Conservation (phyloP, 768 basidiomycete species). For the Leucocoprinus sp. region DNA sequence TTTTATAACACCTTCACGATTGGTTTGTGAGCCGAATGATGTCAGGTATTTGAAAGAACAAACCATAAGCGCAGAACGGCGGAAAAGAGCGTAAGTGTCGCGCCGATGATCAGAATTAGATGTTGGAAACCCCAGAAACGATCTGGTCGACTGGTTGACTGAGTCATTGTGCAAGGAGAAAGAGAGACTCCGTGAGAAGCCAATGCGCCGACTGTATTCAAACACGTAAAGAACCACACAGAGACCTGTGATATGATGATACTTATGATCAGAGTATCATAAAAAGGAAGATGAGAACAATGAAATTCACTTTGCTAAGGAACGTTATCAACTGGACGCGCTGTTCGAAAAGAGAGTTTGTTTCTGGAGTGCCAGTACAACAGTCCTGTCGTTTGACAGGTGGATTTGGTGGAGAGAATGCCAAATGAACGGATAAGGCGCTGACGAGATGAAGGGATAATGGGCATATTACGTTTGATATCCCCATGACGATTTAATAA, state of each 20-base stretch:
- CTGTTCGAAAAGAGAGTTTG: slow-evolving; percentile 26
- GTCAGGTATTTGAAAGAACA: neutral
- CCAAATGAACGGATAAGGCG: slow-evolving; percentile 26
- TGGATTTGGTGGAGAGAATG: slow-evolving; percentile 31
- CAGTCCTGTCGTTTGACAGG: slow-evolving; percentile 27
- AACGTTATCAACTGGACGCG: slow-evolving; percentile 29
- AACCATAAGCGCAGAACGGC: slow-evolving; percentile 25
- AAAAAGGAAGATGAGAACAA: slow-evolving; percentile 3
- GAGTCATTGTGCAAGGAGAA: neutral
- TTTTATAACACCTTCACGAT: slow-evolving; percentile 27
- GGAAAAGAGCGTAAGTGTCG: slow-evolving; percentile 18
- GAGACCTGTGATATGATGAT: slow-evolving; percentile 11
- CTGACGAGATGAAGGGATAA: slow-evolving; percentile 16
- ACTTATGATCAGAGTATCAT: slow-evolving; percentile 17
- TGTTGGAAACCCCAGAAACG: neutral
- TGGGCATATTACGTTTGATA: slow-evolving; percentile 3
- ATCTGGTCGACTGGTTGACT: neutral
- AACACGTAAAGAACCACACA: slow-evolving; percentile 7
- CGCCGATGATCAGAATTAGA: slow-evolving; percentile 17
- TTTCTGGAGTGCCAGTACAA: slow-evolving; percentile 17
- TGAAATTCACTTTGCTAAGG: slow-evolving; percentile 25
- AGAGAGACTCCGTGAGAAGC: neutral
- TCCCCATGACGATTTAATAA: neutral
- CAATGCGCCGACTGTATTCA: neutral
- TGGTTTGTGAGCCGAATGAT: neutral